Conservation (phyloP, 2,329 filamentous ascomycete species). For the Colletotrichum eleusines region DNA sequence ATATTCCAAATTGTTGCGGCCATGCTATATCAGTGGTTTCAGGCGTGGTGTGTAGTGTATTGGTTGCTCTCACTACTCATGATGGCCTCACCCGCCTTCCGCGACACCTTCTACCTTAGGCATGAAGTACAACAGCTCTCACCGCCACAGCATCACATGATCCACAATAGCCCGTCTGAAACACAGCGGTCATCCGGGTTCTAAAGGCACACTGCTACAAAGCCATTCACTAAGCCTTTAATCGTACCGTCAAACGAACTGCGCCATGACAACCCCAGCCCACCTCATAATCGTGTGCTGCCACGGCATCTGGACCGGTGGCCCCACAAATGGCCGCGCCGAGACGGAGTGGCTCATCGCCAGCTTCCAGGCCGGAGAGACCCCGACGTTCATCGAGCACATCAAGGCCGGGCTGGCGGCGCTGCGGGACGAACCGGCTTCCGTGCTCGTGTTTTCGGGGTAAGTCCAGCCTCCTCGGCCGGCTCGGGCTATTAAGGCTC, state of each 20-base stretch:
- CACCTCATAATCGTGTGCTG: slow-evolving; percentile 86
- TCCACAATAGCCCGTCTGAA: slow-evolving; percentile 19
- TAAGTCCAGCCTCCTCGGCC: slow-evolving; percentile 52
- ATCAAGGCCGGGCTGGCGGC: slow-evolving; percentile 72
- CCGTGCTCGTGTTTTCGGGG: slow-evolving; percentile 79
- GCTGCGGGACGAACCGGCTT: slow-evolving; percentile 59
- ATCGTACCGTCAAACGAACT: neutral
- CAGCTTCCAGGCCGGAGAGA: slow-evolving; percentile 82
- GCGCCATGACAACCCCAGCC: slow-evolving; percentile 46
- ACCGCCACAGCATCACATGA: slow-evolving; percentile 39
- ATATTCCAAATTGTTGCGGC: neutral
- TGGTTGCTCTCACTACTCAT: neutral
- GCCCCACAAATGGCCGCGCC: slow-evolving; percentile 61
- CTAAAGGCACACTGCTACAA: too few relatives aligned
- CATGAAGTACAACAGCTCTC: neutral
- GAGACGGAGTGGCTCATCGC: slow-evolving; percentile 80
- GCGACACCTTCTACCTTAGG: neutral
- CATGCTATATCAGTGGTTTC: too few relatives aligned
- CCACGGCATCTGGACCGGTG: slow-evolving; percentile 81
- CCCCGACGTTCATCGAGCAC: slow-evolving; percentile 83
- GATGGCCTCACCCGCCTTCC: neutral
- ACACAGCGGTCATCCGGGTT: neutral
- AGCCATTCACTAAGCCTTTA: too few relatives aligned
- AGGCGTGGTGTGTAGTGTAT: neutral
- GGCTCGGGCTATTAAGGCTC: too few relatives aligned